Base-by-base conservation (phyloP, 75 land plant genomes). In the Sequoiadendron giganteum region DNA sequence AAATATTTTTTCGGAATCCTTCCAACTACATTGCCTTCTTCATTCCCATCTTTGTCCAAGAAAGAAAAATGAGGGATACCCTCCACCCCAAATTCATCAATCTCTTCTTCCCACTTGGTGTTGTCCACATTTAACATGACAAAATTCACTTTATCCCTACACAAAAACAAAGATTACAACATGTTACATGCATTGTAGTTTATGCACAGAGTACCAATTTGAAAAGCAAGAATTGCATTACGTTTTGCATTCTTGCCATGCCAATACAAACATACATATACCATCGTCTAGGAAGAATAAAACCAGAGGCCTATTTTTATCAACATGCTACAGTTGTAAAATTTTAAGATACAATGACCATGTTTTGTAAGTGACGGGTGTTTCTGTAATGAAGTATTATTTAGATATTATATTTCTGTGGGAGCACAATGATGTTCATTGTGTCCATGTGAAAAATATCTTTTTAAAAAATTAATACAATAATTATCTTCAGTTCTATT, bases 51-150 rank as follows among this genome's bases (percentile, higher is more conserved):
- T 88, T 86, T 89, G 85, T 98, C 99, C 55, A 96, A 88, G 88
- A 98, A 98, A 5, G 97, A 99, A 93, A 98, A 98, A 89, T 98
- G 99, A 1, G 99, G 99, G n/a, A 98, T 98, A 7, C 99, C 99
- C 89, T 98, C 99, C 56, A 98, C 99, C 11, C 99, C 99, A 89
- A 98, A 98, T 86, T 98, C 99, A 86, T 98, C 99, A 58, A 98
- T 92, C 90, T 98, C 99, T 72, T 96, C 94, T 87, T 98, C 99
- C 99, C 99, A 98, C 77, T 97, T 98, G 61, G 94, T 93, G 91
- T 98, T 98, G 92, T 98, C 99, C 84, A 98, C 99, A 87, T 98
- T 98, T 86, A 98, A 86, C 99, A 98, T 95, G 76, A 98, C 99
- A 89, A 98, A 98, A 87, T 98, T 98, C 48, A 98, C 98, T 54